These are phyloP conservation scores for Dicorynia guianensis DNA, from an alignment of 306 rosid species.

Conservation along the genomic window DNA sequence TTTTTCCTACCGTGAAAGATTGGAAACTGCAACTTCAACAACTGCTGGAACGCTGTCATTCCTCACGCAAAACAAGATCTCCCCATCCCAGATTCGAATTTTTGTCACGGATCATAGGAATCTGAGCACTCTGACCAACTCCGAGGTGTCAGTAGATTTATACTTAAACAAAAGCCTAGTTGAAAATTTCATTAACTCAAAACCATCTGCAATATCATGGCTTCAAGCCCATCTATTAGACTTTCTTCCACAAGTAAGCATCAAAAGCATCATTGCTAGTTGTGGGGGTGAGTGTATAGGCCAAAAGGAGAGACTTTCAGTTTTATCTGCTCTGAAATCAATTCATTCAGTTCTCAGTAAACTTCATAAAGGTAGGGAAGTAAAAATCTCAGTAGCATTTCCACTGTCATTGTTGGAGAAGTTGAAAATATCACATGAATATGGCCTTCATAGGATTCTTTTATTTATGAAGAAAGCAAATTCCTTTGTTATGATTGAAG, in stretches of 20 bases:
- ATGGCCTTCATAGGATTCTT: constrained; percentile 44
- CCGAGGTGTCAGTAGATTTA: constrained; percentile 59
- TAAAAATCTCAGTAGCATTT: constrained; percentile 65
- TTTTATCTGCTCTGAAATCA: constrained; percentile 50
- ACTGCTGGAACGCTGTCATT: constrained; percentile 44
- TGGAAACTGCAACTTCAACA: constrained; percentile 47
- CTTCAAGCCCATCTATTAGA: constrained; percentile 50
- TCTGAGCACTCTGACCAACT: constrained; percentile 45
- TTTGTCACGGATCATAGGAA: constrained; percentile 49
- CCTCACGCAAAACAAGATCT: constrained; percentile 51
- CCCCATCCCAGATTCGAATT: constrained; percentile 53
- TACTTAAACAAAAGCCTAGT: constrained; percentile 57
- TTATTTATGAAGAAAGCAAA: constrained; percentile 49
- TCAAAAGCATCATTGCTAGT: constrained; percentile 53
- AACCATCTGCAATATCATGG: constrained; percentile 46
- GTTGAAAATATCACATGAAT: constrained; percentile 43
- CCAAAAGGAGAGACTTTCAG: constrained; percentile 44
- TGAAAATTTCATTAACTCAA: constrained; percentile 44
- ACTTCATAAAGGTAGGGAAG: constrained; percentile 42
- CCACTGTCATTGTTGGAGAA: constrained; percentile 58
- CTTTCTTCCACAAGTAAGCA: constrained; percentile 46
- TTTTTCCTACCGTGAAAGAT: constrained; percentile 54
- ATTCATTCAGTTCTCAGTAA: constrained; percentile 52
- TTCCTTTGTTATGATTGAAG: constrained; percentile 64
- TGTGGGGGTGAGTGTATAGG: constrained; percentile 45